These are phyloP conservation scores for Kregervanrija delftensis DNA, from an alignment of 805 yeast species.

Conservation along the genomic window DNA sequence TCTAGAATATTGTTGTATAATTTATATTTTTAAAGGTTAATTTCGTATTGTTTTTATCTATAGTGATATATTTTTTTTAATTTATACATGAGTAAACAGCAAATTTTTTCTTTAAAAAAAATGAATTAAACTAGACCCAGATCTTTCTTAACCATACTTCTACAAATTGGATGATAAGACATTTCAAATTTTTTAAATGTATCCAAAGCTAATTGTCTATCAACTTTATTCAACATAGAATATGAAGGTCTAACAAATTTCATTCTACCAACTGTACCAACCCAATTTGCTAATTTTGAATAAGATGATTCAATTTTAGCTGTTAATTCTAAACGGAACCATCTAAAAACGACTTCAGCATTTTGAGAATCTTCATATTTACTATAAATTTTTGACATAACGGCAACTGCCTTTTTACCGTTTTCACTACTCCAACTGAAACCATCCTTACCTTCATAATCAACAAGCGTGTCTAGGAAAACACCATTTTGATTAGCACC, in stretches of 20 bases:
- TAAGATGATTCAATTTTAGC: slow-evolving; percentile 43
- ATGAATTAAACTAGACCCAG: slow-evolving; percentile 34
- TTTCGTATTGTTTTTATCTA: background rate
- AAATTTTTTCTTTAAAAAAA: background rate
- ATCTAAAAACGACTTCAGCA: slow-evolving; percentile 76
- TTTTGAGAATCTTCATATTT: slow-evolving; percentile 50
- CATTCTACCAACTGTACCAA: slow-evolving; percentile 91
- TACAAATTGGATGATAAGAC: slow-evolving; percentile 80
- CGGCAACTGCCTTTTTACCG: slow-evolving; percentile 27
- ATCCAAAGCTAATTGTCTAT: slow-evolving; percentile 53
- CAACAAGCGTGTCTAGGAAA: slow-evolving; percentile 62
- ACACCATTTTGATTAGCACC: slow-evolving; percentile 73
- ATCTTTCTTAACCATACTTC: slow-evolving; percentile 77
- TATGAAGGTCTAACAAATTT: slow-evolving; percentile 88
- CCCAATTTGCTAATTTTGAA: slow-evolving; percentile 65
- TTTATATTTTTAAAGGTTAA: background rate
- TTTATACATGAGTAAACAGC: background rate
- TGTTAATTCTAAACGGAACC: slow-evolving; percentile 60
- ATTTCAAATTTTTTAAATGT: slow-evolving; percentile 56
- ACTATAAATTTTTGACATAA: slow-evolving; percentile 29
- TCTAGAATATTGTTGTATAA: background rate
- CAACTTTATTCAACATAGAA: slow-evolving; percentile 55
- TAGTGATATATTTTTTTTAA: background rate
- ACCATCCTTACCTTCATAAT: slow-evolving; percentile 40
- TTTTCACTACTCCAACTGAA: slow-evolving; percentile 26